Conservation (phyloP, 176 grass and related monocot genomes). For the Oryza longistaminata region DNA sequence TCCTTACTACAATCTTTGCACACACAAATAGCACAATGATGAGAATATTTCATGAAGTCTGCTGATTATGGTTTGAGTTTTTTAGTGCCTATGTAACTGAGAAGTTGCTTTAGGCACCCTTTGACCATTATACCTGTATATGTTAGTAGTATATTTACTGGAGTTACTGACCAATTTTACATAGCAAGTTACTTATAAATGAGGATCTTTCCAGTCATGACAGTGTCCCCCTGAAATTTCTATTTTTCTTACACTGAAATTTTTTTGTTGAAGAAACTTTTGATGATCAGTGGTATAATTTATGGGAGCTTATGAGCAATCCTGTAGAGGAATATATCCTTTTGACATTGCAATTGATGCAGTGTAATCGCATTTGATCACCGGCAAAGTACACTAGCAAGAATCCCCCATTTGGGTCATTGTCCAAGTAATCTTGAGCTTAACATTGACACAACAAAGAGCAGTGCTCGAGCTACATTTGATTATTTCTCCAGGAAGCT, state of each 20-base stretch:
- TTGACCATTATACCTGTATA: neutral
- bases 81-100: neutral
- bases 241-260: neutral
- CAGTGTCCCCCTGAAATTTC: neutral
- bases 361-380: conserved; percentile 91
- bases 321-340: neutral
- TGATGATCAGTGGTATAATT: neutral
- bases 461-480: conserved; percentile 61
- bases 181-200: neutral
- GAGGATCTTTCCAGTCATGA: neutral
- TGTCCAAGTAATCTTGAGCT: conserved; percentile 70
- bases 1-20: conserved; percentile 12
- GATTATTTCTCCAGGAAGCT: conserved; percentile 74
- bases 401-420: conserved; percentile 47
- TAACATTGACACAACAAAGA: conserved; percentile 57
- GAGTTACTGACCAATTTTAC: neutral
- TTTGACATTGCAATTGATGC: conserved; percentile 31
- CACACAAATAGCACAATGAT: neutral
- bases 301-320: neutral
- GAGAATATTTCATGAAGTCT: neutral
- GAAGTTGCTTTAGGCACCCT: neutral
- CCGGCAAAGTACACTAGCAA: conserved; percentile 55
- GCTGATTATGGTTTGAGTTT: neutral
- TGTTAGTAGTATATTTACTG: neutral
- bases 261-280: neutral